A percentile compares a stretch with the other conserved stretches of the same genome.
Evolutionary conservation across 2,329 filamentous ascomycete genomes (phyloP).

Genomic region (Stromatinia cepivora): DNA sequence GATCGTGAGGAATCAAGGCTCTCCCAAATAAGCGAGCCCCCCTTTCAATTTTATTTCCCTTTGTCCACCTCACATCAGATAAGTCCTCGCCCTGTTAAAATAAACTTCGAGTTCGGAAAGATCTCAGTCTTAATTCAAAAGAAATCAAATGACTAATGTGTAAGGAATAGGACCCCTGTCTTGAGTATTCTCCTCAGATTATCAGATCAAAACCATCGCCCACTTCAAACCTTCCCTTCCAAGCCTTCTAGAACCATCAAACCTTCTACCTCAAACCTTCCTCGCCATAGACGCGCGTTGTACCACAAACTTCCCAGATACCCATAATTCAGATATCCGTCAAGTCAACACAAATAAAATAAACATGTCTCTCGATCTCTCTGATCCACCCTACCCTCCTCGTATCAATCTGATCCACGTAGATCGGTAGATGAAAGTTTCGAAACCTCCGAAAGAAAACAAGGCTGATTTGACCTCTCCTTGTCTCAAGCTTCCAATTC

Average conservation of each 20-base stretch:
- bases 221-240: background rate
- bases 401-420: background rate
- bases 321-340: background rate
- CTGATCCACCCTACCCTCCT: background rate
- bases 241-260: background rate
- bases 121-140: background rate
- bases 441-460: background rate
- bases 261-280: conserved; percentile 7
- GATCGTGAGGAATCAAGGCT: background rate
- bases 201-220: background rate
- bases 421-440: background rate
- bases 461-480: conserved; percentile 2
- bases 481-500: background rate
- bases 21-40: conserved; percentile 14
- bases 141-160: background rate
- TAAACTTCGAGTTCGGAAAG: background rate
- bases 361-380: background rate
- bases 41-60: background rate
- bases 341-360: conserved; percentile 7
- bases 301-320: background rate
- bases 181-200: background rate
- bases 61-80: background rate
- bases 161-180: background rate
- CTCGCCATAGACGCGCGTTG: background rate
- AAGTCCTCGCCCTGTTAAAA: background rate